Evolutionary conservation across 768 basidiomycete genomes (phyloP), one percentile per base, ranked within the genome.

Genomic region (Trametes elegans): DNA sequence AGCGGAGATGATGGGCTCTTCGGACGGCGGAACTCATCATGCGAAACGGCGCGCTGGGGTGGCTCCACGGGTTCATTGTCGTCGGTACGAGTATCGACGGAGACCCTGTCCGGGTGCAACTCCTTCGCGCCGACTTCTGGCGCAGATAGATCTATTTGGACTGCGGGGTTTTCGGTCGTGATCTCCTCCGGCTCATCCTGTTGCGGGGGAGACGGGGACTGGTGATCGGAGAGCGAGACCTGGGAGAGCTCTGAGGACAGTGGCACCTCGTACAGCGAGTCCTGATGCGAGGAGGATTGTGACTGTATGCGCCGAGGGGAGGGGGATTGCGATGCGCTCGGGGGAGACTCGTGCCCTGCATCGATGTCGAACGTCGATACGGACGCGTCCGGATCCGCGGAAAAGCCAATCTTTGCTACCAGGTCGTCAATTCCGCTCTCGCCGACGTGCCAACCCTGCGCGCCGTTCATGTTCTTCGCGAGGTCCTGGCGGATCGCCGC

Each of bases 401-500:
- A 68, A 44, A 73, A 70, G 32, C 69, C 71, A 50, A 67, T 59
- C 51, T 70, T 70, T 18, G 71, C 68, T 8, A 67, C 66, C n/a
- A 67, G 57, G 27, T 59, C 59, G 32, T 72, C 65, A 26, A 68
- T 63, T 18, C 28, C 23, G 14, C 14, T 34, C 7, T 34, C 46
- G 27, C 71, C 68, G n/a, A 66, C 67, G 66, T 71, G 71, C 47
- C 61, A 64, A 23, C 70, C 66, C 45, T 74, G 69, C 35, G 66
- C 64, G 29, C 40, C 47, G n/a, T 70, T 71, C 61, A 75, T 68
- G 58, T 76, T 76, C 64, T 74, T 79, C 42, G 79, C 78, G 44
- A 90, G 68, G 52, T 88, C 86, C 50, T 79, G 71, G 28, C 87
- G 81, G 52, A 89, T 77, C n/a, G 76, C 73, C 39, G 79, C 79